Evolutionary conservation across 768 basidiomycete genomes (phyloP), one percentile per base, ranked within the genome.

Genomic region (Suillus americanus): DNA sequence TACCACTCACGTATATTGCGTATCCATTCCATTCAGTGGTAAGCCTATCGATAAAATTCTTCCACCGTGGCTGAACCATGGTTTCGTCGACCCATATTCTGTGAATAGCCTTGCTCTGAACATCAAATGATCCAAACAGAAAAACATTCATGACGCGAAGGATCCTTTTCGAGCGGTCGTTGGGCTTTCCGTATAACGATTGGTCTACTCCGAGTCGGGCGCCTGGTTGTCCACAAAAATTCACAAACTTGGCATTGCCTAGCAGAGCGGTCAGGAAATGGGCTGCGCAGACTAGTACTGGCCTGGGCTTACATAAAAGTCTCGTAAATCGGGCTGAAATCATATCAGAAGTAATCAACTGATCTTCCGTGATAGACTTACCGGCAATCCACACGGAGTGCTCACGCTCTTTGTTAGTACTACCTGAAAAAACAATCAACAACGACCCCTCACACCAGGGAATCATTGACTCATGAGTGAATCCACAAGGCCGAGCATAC

Each of bases 1-100:
- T n/a, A 41, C 25, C 20, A 69, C 82, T 38, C 54, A 86, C 85
- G 60, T 80, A 81, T 46, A 83, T 79, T 40, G 79, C 80, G 48
- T 83, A 79, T 55, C 81, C 79, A 62, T 79, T 72, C 85, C 82
- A 84, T 67, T 86, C 82, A 9, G 73, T 73, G 40, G 74, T 78
- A 33, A 85, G 72, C 25, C 79, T 79, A 9, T 62, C 60, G n/a
- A 85, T 77, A 60, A 81, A 79, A 3, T 74, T 70, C 3, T 70
- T 65, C 82, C 83, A 85, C 6, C 73, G 67, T 7, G 69, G 68
- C 18, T 73, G 64, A 45, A 78, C 76, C 62, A 83, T 74, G 10
- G 79, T 73, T 0, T 71, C 68, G 69, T 85, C 85, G 5, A 82
- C 76, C 78, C 77, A 85, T 43, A 82, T 78, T 20, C 72, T 77